A percentile compares a stretch with the other conserved stretches of the same genome.
phyloP scores from a whole-genome alignment of 352 stramenopile species.

The Thraustotheca clavata region DNA sequence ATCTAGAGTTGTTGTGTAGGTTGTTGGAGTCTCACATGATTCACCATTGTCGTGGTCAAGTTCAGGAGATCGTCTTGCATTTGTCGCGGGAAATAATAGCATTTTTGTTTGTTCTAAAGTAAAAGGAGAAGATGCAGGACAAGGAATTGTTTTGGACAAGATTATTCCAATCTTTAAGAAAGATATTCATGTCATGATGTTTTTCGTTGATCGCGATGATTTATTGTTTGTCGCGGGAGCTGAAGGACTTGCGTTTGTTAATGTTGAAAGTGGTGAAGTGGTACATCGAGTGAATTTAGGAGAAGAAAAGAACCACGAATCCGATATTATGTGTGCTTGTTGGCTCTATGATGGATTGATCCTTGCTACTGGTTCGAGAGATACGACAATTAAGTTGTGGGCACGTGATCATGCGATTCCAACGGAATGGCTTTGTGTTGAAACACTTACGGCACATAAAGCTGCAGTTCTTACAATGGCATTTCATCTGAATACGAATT shows the following conservation, averaged over 20 bases:
- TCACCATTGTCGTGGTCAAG: conserved; percentile 18
- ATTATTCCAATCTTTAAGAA: conserved; percentile 22
- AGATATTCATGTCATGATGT: conserved; percentile 17
- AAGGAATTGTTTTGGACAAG: conserved; percentile 19
- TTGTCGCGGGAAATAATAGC: conserved; percentile 21
- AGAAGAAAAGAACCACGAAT: conserved; percentile 21
- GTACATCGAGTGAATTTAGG: conserved; percentile 1
- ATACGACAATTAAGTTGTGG: conserved; percentile 22
- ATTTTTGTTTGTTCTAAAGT: conserved; percentile 12
- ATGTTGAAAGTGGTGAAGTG: conserved; percentile 15
- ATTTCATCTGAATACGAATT: conserved; percentile 9
- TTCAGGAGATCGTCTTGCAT: conserved; percentile 15
- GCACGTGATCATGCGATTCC: not conserved
- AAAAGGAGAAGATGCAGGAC: not conserved
- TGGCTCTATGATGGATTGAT: conserved; percentile 19
- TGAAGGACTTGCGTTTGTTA: conserved; percentile 17
- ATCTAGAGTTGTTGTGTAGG: not conserved
- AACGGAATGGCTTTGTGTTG: conserved; percentile 18
- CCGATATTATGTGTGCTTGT: conserved; percentile 14
- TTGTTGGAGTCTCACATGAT: conserved; percentile 17
- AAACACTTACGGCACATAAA: conserved; percentile 22
- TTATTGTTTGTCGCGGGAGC: conserved; percentile 12
- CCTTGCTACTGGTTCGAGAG: conserved; percentile 20
- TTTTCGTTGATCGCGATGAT: conserved; percentile 17
- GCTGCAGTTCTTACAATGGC: conserved; percentile 19